These are phyloP conservation scores for Lepidium didymum DNA, from an alignment of 345 rosid genomes.

Conservation along the genomic window DNA sequence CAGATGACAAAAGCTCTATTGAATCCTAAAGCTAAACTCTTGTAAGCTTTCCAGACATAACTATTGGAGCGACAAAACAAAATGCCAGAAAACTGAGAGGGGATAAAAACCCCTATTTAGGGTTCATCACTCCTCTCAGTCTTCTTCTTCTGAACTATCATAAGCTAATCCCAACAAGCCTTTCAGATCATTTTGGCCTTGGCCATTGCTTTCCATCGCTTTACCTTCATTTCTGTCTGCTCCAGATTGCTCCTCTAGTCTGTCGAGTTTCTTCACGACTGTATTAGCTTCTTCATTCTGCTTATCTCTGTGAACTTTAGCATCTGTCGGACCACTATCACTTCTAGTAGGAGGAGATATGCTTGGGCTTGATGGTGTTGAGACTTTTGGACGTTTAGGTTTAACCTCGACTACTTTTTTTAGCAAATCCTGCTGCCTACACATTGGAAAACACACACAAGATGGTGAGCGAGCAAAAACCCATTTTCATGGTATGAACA, in stretches of 20 bases:
- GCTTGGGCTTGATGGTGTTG: conserved; percentile 26
- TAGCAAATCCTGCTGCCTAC: conserved; percentile 84
- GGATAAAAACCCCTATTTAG: neutral
- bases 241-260: conserved; percentile 22
- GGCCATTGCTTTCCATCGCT: conserved; percentile 12
- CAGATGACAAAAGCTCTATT: conserved; percentile 12
- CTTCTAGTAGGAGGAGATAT: conserved; percentile 26
- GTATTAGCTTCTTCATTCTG: conserved; percentile 27
- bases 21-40: conserved; percentile 20
- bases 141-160: conserved; percentile 83
- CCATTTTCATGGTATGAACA: neutral
- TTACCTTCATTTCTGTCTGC: neutral
- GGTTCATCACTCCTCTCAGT: conserved; percentile 14
- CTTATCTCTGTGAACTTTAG: conserved; percentile 15
- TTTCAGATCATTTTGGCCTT: conserved; percentile 41
- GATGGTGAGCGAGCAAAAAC: neutral
- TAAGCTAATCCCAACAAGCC: conserved; percentile 77
- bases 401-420: conserved; percentile 86
- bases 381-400: conserved; percentile 55
- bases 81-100: neutral
- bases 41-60: conserved; percentile 6
- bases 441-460: neutral
- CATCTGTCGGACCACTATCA: conserved; percentile 20
- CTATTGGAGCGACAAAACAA: conserved; percentile 3
- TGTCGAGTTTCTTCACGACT: conserved; percentile 7